Evolutionary conservation across 306 rosid genomes (phyloP), one percentile per base, ranked within the genome.

Genomic region (Adenanthera pavonina): DNA sequence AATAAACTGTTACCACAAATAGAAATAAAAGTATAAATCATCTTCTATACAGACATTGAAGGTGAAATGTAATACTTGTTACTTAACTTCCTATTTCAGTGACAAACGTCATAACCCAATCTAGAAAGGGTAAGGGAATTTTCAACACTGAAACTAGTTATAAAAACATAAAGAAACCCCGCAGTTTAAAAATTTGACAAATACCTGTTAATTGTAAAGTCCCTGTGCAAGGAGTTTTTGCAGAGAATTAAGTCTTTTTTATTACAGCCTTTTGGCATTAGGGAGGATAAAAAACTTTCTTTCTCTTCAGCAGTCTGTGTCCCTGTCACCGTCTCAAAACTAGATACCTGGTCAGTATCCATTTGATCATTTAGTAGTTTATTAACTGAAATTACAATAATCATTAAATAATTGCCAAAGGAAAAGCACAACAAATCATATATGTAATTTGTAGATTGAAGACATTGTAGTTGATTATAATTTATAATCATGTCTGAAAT

Each of bases 121-220:
- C 57, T 60, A 82, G 68, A 78, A 44, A 15, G 61, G 56, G 46
- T 30, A 44, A 53, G 35, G 17, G 67, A 9, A 68, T 2, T 16
- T 61, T 35, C 70, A 71, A 71, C 56, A 51, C 57, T 11, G 48
- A 72, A 74, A 60, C 73, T 41, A 19, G 1, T 51, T n/a, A 61
- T 52, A 25, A 3, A 48, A 69, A 59, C 34, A 57, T 73, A 59
- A 40, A 6, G 33, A 76, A 44, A 7, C 36, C 25, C 70, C 2
- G 33, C 30, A 48, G 53, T 53, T 47, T 65, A 61, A 35, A 53
- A 60, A 73, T 71, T 3, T 40, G 41, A 41, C 67, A 52, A 46
- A 38, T 72, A 88, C 99, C 97, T 88, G 84, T 93, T 95, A 79
- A 95, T 72, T 78, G 98, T 95, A 87, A 92, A 95, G 87, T 95